Base-by-base conservation (phyloP, 768 basidiomycete species). In the Lanmaoa pseudosensibilis region DNA sequence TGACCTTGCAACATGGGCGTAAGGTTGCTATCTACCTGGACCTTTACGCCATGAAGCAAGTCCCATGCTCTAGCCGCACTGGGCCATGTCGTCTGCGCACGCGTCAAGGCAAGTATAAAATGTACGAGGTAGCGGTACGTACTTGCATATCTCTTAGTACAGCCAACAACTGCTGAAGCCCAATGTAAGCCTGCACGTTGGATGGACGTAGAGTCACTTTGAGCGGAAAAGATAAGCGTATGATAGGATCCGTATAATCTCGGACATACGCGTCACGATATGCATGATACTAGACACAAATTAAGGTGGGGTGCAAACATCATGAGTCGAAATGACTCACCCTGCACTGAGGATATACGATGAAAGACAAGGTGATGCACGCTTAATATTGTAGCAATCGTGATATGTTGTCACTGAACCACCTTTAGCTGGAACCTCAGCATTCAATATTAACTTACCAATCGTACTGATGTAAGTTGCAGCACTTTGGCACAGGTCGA, bases 401-500 rank as follows among this genome's bases (percentile, higher is more conserved):
- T 82, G 76, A 66, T 83, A 88, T 2, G 77, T 74, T 21, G 79
- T 80, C 21, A 84, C 89, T 67, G 49, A 30, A 43, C 34, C 37
- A 38, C 9, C 18, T n/a, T 71, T 36, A 65, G 59, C 7, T 36
- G 23, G 25, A 32, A 36, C 9, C 10, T 30, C 49, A 19, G 2
- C 34, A 19, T 13, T 50, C 30, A 25, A 44, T 25, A 45, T 18
- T 34, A 19, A 65, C 73, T 60, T 63, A 88, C 90, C 80, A 61
- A 86, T 80, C 3, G 84, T 75, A 57, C 84, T 85, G 50, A 91
- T 76, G 61, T 88, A 86, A 45, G 80, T 81, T 36, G 90, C 90
- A 39, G 90, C 89, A 48, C 80, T 76, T 67, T 89, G 86, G 16
- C 88, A 86, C 15, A 89, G 74, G 65, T 92, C 90, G 58, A 91